These are phyloP conservation scores for Xylaria sp. DNA, from an alignment of 2,329 filamentous ascomycete species.

Conservation along the genomic window DNA sequence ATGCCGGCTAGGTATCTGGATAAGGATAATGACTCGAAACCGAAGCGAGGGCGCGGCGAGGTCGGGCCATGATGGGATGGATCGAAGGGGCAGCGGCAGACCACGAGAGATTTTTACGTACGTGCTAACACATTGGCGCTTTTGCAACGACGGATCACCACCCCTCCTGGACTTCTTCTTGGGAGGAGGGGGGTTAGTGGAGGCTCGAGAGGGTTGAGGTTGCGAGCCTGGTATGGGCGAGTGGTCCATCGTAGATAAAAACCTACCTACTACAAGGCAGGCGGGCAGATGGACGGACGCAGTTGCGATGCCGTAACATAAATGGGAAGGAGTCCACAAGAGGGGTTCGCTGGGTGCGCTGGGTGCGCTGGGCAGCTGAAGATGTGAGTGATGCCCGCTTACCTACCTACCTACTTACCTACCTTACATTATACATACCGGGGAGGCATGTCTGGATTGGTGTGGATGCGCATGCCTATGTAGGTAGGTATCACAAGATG, in stretches of 20 bases:
- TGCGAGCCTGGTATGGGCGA: slow-evolving; percentile 42
- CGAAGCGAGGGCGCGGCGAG: background rate
- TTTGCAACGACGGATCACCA: slow-evolving; percentile 63
- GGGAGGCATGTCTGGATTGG: background rate
- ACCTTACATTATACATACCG: background rate
- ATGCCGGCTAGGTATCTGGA: background rate
- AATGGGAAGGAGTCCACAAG: slow-evolving; percentile 17
- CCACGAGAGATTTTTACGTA: slow-evolving; percentile 40
- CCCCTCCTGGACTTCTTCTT: slow-evolving; percentile 65
- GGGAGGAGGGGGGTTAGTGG: slow-evolving; percentile 40
- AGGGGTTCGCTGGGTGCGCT: slow-evolving; percentile 17
- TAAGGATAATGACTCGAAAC: background rate
- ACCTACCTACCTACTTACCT: background rate
- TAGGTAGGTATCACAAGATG: slow-evolving; percentile 1
- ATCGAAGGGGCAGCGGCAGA: background rate
- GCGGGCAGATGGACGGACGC: background rate
- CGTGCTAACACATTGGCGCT: slow-evolving; percentile 84
- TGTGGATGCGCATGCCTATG: background rate
- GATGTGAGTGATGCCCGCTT: slow-evolving; percentile 1
- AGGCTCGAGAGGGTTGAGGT: slow-evolving; percentile 35
- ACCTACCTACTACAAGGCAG: slow-evolving; percentile 5
- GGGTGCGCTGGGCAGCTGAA: slow-evolving; percentile 17
- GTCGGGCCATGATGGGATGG: background rate
- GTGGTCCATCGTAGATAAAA: slow-evolving; percentile 42
- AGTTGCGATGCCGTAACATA: slow-evolving; percentile 29